Conservation (phyloP, 2,329 filamentous ascomycete species). For the Bipolaris bicolor region DNA sequence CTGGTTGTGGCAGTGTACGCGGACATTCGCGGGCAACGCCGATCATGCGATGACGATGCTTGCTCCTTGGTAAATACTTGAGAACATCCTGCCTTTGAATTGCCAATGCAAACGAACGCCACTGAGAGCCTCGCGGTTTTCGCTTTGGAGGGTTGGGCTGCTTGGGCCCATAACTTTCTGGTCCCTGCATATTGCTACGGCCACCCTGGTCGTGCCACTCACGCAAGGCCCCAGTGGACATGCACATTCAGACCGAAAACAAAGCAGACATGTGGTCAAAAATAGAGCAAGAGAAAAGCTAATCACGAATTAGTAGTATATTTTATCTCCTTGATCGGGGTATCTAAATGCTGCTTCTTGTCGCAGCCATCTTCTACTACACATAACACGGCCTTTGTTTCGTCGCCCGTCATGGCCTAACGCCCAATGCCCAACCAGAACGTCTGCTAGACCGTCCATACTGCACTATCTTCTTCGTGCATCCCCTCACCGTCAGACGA, state of each 20-base stretch:
- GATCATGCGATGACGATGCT: neutral
- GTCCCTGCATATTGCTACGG: conserved; percentile 36
- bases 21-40: neutral
- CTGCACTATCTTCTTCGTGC: conserved; percentile 16
- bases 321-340: conserved; percentile 3
- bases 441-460: conserved; percentile 31
- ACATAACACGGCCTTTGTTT: neutral
- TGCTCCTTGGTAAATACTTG: neutral
- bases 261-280: neutral
- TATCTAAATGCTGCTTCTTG: conserved; percentile 18
- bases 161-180: conserved; percentile 6
- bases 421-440: conserved; percentile 2
- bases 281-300: neutral
- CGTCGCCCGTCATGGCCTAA: neutral
- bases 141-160: neutral
- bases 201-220: conserved; percentile 8
- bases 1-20: conserved; percentile 3
- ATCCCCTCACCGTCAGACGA: conserved; percentile 39
- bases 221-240: neutral
- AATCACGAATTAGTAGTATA: neutral
- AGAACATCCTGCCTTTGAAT: neutral
- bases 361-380: neutral
- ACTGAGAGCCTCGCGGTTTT: neutral
- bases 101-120: neutral
- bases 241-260: neutral